Evolutionary conservation across 2,329 filamentous ascomycete genomes (phyloP), one percentile per base, ranked within the genome.

Genomic region (Penicillium expansum): DNA sequence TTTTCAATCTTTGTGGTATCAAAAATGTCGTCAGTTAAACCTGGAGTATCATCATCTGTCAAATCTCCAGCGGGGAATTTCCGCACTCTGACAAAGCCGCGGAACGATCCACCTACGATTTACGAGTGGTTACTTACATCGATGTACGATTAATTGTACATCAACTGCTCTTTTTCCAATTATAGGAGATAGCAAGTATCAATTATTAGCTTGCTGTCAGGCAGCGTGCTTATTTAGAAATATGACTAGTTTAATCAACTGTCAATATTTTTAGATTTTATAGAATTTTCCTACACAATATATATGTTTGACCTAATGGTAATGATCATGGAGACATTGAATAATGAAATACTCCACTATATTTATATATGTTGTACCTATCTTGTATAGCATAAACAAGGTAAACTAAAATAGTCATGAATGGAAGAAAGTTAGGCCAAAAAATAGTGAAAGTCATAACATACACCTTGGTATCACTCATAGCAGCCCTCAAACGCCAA

Each of bases 51-150:
- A 44, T 37, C 53, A 45, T 50, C 33, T n/a, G 16, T n/a, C 22
- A 37, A 32, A 10, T 27, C 51, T 47, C 20, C 20, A 14, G 24
- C 37, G 50, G 18, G 16, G 29, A 16, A 41, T 32, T 63, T 63
- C 60, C 60, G 61, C 60, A 52, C 52, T 54, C 48, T 62, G 55
- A 63, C 61, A 58, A 63, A 63, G 42, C 50, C 16, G 59, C 61
- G 61, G 61, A 62, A 63, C 47, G 11, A 4, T 4, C 39, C 20
- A 18, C 20, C 18, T 3, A 18, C n/a, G n/a, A 18, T n/a, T n/a
- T n/a, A n/a, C n/a, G n/a, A n/a, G n/a, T n/a, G n/a, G n/a, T n/a
- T n/a, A n/a, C n/a, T n/a, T n/a, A n/a, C n/a, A 37, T 38, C 38
- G n/a, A 37, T 11, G 35, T 10, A n/a, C 13, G 6, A 8, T 9